phyloP scores from a whole-genome alignment of 2,329 filamentous ascomycete species.

The Cladophialophora exuberans region DNA sequence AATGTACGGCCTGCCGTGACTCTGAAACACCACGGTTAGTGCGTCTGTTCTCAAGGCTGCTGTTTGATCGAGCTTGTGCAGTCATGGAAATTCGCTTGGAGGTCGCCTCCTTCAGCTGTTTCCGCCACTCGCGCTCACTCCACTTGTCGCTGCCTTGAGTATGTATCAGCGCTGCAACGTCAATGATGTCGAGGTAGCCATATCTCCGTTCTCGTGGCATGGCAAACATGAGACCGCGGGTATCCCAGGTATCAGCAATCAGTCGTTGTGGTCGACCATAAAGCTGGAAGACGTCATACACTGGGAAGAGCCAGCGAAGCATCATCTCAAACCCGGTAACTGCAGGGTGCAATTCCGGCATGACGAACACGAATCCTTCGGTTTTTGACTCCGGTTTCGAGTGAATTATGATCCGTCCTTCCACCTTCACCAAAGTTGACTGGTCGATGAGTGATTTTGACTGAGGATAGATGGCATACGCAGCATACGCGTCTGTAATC shows the following conservation, averaged over 20 bases:
- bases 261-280: conserved; percentile 88
- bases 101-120: conserved; percentile 84
- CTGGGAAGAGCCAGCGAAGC: conserved; percentile 87
- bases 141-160: conserved; percentile 75
- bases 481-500: conserved; percentile 85
- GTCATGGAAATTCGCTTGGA: conserved; percentile 73
- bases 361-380: conserved; percentile 96
- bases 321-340: conserved; percentile 95
- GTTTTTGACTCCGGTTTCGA: conserved; percentile 74
- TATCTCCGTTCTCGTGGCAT: conserved; percentile 89
- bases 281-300: conserved; percentile 87
- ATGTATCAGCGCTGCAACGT: conserved; percentile 79
- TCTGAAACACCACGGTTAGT: conserved; percentile 15
- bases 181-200: conserved; percentile 86
- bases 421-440: conserved; percentile 90
- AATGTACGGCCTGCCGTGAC: conserved; percentile 42
- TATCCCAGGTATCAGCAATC: conserved; percentile 83
- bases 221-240: conserved; percentile 94
- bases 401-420: conserved; percentile 88
- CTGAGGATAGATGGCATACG: conserved; percentile 94
- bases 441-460: conserved; percentile 91
- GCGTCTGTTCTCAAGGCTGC: conserved; percentile 41
- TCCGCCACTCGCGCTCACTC: conserved; percentile 88
- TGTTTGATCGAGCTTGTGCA: conserved; percentile 40
- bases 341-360: conserved; percentile 92